Base-by-base conservation (phyloP, 164 flowering plant species). In the Vitis rupestris region DNA sequence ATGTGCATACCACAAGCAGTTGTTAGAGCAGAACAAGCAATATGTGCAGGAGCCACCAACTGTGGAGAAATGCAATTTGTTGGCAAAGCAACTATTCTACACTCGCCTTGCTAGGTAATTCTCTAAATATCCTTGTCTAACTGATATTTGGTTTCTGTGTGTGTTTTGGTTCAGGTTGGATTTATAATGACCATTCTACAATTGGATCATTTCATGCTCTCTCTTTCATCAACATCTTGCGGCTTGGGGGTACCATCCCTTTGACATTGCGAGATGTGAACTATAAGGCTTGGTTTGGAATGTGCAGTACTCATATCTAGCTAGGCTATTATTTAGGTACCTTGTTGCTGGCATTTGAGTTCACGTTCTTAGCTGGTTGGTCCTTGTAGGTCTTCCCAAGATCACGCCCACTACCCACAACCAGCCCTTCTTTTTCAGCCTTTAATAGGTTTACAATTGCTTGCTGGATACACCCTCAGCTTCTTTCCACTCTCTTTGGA, bases 31-130 rank as follows among this genome's bases (percentile, higher is more conserved):
- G 79, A 87, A 87, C 74, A 85, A 83, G 79, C 83, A 85, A 37
- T 87, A 82, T 60, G 66, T 87, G 49, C 83, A 80, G 72, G 79
- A 83, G 56, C 90, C 90, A 49, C 75, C 90, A 2, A 85, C 88
- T 2, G 72, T 85, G 12, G 90, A 87, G 63, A 85, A 81, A 71
- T 87, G 90, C 67, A 69, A 70, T 31, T 56, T 65, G 31, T 74
- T 87, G 67, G 63, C 90, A 31, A 85, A 87, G 50, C 85, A 87
- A 66, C 72, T 87, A 65, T 78, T 85, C 8, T 87, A 87, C 75
- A 87, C 90, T 27, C 88, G 90, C 54, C 90, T 87, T 77, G 90
- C 90, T 12, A 87, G 90, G 90, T 87, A 50, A 64, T 27, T 67
- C 17, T 37, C 67, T 29, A 1, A 8, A 0, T 8, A 55, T 15